Percentiles rank a stretch among this genome's conserved stretches.
Evolutionary conservation across 169 alveolate species (phyloP).

Genomic region (Plasmodium gonderi): DNA sequence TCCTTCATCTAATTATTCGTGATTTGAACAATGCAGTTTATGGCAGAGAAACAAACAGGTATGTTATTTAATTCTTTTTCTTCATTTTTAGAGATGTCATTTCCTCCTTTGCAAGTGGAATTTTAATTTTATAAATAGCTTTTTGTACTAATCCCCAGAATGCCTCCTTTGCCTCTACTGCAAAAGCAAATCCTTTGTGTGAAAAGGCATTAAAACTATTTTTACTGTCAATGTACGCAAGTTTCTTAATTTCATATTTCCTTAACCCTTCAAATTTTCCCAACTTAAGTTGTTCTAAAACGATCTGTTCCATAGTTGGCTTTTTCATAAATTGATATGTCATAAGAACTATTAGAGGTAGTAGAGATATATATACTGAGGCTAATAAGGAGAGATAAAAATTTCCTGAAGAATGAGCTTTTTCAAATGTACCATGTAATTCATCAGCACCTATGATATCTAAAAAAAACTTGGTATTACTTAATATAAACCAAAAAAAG

Average conservation of each 20-base stretch:
- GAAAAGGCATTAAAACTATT: neutral
- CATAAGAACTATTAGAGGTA: conserved; percentile 77
- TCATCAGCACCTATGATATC: conserved; percentile 81
- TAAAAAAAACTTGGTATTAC: conserved; percentile 75
- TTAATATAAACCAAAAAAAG: conserved; percentile 77
- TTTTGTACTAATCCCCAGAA: conserved; percentile 77
- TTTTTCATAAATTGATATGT: conserved; percentile 75
- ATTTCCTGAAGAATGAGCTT: conserved; percentile 71
- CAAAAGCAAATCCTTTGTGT: conserved; percentile 80
- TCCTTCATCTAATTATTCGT: neutral
- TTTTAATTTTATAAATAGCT: conserved; percentile 78
- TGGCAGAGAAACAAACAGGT: neutral
- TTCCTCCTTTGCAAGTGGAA: conserved; percentile 46
- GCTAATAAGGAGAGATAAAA: conserved; percentile 73
- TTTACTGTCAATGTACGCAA: conserved; percentile 77
- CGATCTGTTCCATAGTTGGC: conserved; percentile 82
- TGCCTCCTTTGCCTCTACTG: conserved; percentile 80
- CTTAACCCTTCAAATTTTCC: conserved; percentile 79
- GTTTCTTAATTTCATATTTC: conserved; percentile 33
- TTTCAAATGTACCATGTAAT: conserved; percentile 80
- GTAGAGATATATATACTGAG: conserved; percentile 72
- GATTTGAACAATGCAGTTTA: neutral
- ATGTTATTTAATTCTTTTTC: neutral
- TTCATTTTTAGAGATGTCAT: neutral
- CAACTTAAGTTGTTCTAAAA: conserved; percentile 75